These are phyloP conservation scores for Dendrobium catenatum DNA, from an alignment of 106 monocot genomes.

Conservation along the genomic window DNA sequence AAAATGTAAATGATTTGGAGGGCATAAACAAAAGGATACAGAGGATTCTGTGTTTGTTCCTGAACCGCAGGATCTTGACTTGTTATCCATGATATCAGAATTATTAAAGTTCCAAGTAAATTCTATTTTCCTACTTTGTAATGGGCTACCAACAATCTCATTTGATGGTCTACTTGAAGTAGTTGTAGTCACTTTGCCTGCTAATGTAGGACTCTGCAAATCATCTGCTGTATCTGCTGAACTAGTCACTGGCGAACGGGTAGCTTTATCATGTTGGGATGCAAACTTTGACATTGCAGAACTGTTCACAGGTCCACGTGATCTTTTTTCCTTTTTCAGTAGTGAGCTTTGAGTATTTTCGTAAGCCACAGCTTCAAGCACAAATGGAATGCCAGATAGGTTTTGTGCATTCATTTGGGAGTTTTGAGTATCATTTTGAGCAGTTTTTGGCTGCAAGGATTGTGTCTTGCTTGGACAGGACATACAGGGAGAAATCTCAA, in stretches of 20 bases:
- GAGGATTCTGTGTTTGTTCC: constrained; percentile 28
- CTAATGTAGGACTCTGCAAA: constrained; percentile 65
- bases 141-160: constrained; percentile 19
- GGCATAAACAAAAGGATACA: constrained; percentile 64
- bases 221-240: constrained; percentile 18
- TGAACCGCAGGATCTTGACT: constrained; percentile 17
- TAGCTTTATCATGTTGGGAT: constrained; percentile 5
- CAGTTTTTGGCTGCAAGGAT: constrained; percentile 3
- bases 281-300: constrained; percentile 17
- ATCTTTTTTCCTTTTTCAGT: constrained; percentile 10
- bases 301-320: constrained; percentile 14
- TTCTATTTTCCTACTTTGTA: neutral
- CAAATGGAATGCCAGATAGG: constrained; percentile 10
- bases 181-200: constrained; percentile 29
- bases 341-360: constrained; percentile 15
- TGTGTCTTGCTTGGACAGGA: constrained; percentile 16
- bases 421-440: constrained; percentile 9
- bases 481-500: constrained; percentile 12
- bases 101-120: neutral
- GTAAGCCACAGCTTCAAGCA: constrained; percentile 9
- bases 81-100: constrained; percentile 19
- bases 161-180: constrained; percentile 13
- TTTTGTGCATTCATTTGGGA: constrained; percentile 15
- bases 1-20: neutral
- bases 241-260: constrained; percentile 13